Percentiles rank a stretch among this genome's conserved stretches.
Evolutionary conservation across 805 yeast genomes (phyloP).

Genomic region (Schizosaccharomyces pombe): DNA sequence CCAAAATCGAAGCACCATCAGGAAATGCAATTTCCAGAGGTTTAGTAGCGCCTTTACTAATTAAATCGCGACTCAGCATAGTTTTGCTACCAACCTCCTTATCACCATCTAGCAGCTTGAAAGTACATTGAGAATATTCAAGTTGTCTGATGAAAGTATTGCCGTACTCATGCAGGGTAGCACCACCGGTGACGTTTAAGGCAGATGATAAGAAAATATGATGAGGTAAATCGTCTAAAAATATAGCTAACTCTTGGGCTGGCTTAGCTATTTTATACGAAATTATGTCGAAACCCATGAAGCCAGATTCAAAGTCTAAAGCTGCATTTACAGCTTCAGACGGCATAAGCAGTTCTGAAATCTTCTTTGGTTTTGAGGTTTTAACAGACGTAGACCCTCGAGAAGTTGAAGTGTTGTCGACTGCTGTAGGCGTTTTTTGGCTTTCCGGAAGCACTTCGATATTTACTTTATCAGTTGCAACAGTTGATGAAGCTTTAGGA

Average conservation of each 20-base stretch:
- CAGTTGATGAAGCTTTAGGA: not conserved
- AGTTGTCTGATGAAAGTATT: not conserved
- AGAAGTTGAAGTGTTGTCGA: not conserved
- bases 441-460: not conserved
- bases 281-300: not conserved
- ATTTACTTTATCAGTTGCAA: not conserved
- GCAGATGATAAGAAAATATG: not conserved
- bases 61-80: not conserved
- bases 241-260: not conserved
- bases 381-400: not conserved
- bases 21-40: not conserved
- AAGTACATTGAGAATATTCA: not conserved
- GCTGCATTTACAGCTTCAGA: not conserved
- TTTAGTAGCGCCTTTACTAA: not conserved
- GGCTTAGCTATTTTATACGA: not conserved
- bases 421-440: not conserved
- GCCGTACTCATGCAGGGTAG: not conserved
- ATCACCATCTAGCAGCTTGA: not conserved
- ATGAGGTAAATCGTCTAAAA: not conserved
- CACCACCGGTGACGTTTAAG: not conserved
- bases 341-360: not conserved
- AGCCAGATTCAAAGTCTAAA: not conserved
- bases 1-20: slow-evolving; percentile 6
- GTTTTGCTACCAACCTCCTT: not conserved
- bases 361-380: not conserved